Evolutionary conservation across 192 early-diverging fungal species (phyloP).

Genomic region (Umbelopsis vinacea): DNA sequence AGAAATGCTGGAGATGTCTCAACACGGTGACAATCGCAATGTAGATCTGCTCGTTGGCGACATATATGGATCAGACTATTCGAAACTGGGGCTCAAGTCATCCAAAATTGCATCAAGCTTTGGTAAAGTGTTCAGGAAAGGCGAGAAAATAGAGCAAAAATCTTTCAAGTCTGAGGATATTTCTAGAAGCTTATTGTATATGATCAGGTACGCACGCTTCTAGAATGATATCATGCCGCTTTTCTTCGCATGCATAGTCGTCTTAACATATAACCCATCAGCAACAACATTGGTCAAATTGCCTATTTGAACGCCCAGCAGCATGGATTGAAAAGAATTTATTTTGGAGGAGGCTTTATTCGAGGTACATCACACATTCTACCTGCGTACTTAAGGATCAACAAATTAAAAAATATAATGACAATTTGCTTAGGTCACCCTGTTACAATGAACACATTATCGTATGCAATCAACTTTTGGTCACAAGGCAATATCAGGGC

Average conservation of each 20-base stretch:
- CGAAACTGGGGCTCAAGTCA: slow-evolving; percentile 90
- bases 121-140: slow-evolving; percentile 94
- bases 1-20: slow-evolving; percentile 85
- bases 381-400: not conserved
- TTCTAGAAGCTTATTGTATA: slow-evolving; percentile 86
- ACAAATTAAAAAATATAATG: not conserved
- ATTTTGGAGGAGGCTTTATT: slow-evolving; percentile 98
- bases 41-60: slow-evolving; percentile 93
- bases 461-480: slow-evolving; percentile 98
- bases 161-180: slow-evolving; percentile 82
- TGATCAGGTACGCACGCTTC: slow-evolving; percentile 72
- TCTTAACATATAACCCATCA: slow-evolving; percentile 28
- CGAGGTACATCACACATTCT: slow-evolving; percentile 56
- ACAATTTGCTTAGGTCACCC: slow-evolving; percentile 70
- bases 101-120: slow-evolving; percentile 94
- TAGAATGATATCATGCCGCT: not conserved
- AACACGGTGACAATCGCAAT: slow-evolving; percentile 89
- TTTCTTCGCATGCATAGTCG: not conserved
- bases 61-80: slow-evolving; percentile 92
- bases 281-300: slow-evolving; percentile 99
- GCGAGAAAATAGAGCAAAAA: slow-evolving; percentile 60
- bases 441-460: slow-evolving; percentile 96
- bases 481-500: slow-evolving; percentile 94
- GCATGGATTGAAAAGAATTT: slow-evolving; percentile 87
- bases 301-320: slow-evolving; percentile 95